phyloP scores from a whole-genome alignment of 108 stramenopile genomes.

The Chaetoceros muelleri region DNA sequence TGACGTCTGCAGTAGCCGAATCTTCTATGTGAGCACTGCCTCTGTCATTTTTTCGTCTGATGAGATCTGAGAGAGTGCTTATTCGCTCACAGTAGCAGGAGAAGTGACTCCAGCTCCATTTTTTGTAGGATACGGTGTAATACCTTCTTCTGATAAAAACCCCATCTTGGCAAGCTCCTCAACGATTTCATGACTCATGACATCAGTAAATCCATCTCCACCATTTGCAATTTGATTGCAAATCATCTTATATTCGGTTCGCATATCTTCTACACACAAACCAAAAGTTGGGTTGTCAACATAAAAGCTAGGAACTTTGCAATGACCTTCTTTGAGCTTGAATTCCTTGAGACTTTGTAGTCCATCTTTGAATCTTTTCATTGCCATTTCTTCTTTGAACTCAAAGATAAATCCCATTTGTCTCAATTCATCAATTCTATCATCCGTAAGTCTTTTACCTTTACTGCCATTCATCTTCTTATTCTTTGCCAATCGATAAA shows the following conservation, averaged over 20 bases:
- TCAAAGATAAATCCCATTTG: constrained; percentile 1
- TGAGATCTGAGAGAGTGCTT: no score
- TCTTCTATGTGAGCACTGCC: no score
- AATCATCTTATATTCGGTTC: background rate
- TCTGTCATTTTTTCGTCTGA: no score
- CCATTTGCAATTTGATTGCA: background rate
- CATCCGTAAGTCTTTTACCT: background rate
- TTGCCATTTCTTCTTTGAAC: background rate
- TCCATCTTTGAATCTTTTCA: background rate
- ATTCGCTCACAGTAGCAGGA: no score
- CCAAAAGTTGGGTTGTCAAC: background rate
- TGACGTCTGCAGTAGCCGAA: no score
- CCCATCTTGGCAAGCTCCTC: background rate
- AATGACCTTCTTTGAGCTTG: background rate
- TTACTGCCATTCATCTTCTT: background rate
- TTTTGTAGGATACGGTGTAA: no score
- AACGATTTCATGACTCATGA: background rate
- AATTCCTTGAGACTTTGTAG: background rate
- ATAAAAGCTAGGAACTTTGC: constrained; percentile 1
- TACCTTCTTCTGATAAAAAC: background rate
- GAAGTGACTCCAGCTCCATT: no score
- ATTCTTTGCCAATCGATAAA: background rate
- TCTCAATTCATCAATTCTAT: background rate
- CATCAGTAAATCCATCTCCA: background rate
- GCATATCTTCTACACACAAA: background rate